phyloP scores from a whole-genome alignment of 2,329 filamentous ascomycete species.

The Trichoderma polysporum region DNA sequence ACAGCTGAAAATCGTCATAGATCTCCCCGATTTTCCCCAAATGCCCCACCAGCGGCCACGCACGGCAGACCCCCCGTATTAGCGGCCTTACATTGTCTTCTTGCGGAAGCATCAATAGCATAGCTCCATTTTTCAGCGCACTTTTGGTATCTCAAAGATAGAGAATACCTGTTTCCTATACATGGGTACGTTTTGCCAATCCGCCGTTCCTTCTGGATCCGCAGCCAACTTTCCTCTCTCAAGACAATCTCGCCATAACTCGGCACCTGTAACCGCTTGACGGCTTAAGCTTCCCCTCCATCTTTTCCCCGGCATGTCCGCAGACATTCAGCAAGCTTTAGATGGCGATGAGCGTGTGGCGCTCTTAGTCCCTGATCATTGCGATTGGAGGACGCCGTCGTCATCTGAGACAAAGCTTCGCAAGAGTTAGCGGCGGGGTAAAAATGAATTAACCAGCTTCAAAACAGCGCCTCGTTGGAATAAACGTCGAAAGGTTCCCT shows the following conservation, averaged over 20 bases:
- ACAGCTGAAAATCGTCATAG: constrained; percentile 15
- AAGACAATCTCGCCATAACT: background rate
- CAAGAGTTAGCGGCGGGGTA: constrained; percentile 18
- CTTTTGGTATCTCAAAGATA: background rate
- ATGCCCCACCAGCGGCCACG: background rate
- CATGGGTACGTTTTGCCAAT: background rate
- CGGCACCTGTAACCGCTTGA: background rate
- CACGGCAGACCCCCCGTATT: background rate
- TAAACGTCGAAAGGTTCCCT: background rate
- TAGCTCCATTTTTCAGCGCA: background rate
- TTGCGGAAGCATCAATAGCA: background rate
- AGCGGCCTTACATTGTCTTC: background rate
- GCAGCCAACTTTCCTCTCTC: background rate
- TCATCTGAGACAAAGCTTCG: constrained; percentile 18
- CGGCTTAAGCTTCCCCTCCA: background rate
- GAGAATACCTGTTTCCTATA: background rate
- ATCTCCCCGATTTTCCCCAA: background rate
- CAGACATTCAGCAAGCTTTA: background rate
- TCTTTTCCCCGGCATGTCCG: constrained; percentile 6
- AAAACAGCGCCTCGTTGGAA: background rate
- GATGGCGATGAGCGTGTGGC: constrained; percentile 3
- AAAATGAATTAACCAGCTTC: background rate
- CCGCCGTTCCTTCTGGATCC: background rate
- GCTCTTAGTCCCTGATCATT: constrained; percentile 2
- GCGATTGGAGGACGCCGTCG: constrained; percentile 5